Evolutionary conservation across 768 basidiomycete species (phyloP).

Genomic region (Dacryopinax primogenitus): DNA sequence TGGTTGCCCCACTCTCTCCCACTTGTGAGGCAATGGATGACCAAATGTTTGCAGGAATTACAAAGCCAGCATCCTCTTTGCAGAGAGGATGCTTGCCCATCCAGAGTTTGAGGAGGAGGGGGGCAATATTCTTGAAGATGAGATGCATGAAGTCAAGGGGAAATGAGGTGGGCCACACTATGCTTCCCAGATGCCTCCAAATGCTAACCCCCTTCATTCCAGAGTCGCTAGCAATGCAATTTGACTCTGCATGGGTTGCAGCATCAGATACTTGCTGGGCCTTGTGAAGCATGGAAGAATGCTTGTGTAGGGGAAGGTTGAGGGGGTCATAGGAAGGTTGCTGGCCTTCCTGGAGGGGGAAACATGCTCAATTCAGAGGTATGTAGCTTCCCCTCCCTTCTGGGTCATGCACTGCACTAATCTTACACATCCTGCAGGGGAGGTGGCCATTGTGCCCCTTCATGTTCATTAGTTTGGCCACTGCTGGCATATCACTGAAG

Average conservation of each 20-base stretch:
- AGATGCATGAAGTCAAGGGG: slow-evolving; percentile 43
- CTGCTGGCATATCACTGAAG: slow-evolving; percentile 28
- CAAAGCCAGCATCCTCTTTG: background rate
- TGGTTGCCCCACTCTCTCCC: too few species aligned
- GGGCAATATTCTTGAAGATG: slow-evolving; percentile 34
- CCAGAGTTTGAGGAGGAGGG: slow-evolving; percentile 29
- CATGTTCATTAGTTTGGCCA: slow-evolving; percentile 27
- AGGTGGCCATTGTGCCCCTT: slow-evolving; percentile 30
- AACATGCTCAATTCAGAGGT: slow-evolving; percentile 31
- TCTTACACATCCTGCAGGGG: slow-evolving; percentile 32
- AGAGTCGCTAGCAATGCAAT: slow-evolving; percentile 22
- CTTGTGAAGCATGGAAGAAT: slow-evolving; percentile 23
- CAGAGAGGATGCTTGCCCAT: slow-evolving; percentile 5
- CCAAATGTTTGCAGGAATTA: background rate
- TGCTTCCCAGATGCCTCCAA: slow-evolving; percentile 24
- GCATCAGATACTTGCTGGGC: slow-evolving; percentile 23
- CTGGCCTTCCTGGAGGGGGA: slow-evolving; percentile 24
- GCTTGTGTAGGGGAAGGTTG: slow-evolving; percentile 30
- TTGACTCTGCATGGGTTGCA: slow-evolving; percentile 16
- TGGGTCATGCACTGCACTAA: slow-evolving; percentile 25
- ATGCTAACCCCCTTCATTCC: slow-evolving; percentile 30
- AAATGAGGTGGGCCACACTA: slow-evolving; percentile 30
- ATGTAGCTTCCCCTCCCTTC: background rate
- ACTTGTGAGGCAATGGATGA: background rate
- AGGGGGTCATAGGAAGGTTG: slow-evolving; percentile 21